Base-by-base conservation (phyloP, 75 land plant genomes). In the Chamaecyparis obtusa region DNA sequence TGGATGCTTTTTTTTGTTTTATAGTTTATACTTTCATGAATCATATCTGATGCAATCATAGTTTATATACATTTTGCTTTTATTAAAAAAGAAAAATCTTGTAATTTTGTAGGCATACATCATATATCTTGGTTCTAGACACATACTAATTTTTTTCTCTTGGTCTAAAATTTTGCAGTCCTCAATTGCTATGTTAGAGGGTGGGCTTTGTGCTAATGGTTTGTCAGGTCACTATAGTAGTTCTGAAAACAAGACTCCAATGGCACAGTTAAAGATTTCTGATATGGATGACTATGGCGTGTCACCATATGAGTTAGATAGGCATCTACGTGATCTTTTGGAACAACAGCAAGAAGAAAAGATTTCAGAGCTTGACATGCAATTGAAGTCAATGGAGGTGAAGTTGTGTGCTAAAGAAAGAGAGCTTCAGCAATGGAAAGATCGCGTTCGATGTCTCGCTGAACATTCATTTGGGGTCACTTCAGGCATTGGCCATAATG, bases 251-350 rank as follows among this genome's bases (percentile, higher is more conserved):
- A 44, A 44, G 44, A n/a, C 32, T 24, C 83, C 49, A 27, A 3
- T 13, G 83, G 51, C 9, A 27, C 83, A 19, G 5, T 46, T 81
- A 27, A 41, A 81, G 9, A 27, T 44, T 46, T 81, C 83, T 44
- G 49, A 44, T 44, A 14, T 2, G 46, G 32, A 81, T 46, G 9
- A 81, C 13, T 24, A 81, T 81, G 83, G 83, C 9, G 83, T 81
- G 11, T 81, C 83, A 81, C 83, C 83, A 11, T 81, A 81, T 46
- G 83, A 81, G 83, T 81, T 81, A 81, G 83, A 81, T 30, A 46
- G 51, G 33, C 51, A n/a, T n/a, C 5, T 81, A 81, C 51, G 51
- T 21, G 33, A 46, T 81, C 49, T 81, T 43, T 43, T 81, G 32
- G 83, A 81, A 46, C 44, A 81, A n/a, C 83, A 46, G 16, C 83